Evolutionary conservation across 345 rosid genomes (phyloP), one percentile per base, ranked within the genome.

Genomic region (Corchorus olitorius): DNA sequence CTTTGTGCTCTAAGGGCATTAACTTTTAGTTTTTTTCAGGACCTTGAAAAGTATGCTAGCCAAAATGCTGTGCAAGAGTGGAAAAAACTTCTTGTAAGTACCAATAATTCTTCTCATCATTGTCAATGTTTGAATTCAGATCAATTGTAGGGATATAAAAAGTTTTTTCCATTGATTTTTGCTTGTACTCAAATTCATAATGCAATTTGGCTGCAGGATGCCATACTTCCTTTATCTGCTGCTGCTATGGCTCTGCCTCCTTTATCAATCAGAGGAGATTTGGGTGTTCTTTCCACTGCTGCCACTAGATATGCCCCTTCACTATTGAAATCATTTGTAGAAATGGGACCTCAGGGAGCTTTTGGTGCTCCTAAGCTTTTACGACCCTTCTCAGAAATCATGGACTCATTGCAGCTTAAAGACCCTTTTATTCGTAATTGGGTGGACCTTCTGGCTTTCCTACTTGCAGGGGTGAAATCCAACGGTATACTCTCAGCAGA

Each of bases 381-480:
- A 55, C 86, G 92, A 65, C 98, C 98, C 7, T 94, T 94, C 84
- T 87, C 94, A 13, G 97, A 93, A 74, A 84, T 93, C 15, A 76
- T 93, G n/a, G 95, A 91, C 83, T 93, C 94, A 7, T 69, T 94
- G 82, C 92, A 76, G 70, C 80, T 93, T 60, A 88, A 89, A 79
- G 97, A 94, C 79, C 97, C 95, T 63, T 93, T 94, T 71, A 78
- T 94, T 75, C 82, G 97, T 76, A 94, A 94, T 77, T 94, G 98
- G 97, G 83, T 94, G 70, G 97, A 94, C 82, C 97, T 94, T 81
- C 82, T 94, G 41, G 86, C 98, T n/a, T 94, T 94, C 82, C 91
- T 94, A 75, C 98, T 94, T 59, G 97, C 97, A 2, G 98, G 98
- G 79, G 97, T 94, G 83, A 94, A 94, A 91, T 91, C 97, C 81